Base-by-base conservation (phyloP, 2,329 filamentous ascomycete genomes). In the Penicillium sp. region DNA sequence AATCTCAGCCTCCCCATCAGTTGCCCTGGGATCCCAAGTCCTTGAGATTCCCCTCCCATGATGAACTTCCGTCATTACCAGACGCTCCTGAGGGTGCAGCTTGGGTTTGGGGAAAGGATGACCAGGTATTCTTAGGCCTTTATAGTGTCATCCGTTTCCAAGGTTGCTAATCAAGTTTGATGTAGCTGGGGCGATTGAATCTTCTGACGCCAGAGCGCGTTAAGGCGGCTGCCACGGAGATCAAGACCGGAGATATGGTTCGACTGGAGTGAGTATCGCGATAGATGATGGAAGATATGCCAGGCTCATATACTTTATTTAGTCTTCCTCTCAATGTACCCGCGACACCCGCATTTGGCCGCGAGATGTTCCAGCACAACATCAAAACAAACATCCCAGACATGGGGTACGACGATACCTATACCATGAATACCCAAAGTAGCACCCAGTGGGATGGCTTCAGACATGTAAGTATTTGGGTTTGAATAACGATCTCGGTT, bases 101-200 rank as follows among this genome's bases (percentile, higher is more conserved):
- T 16, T 86, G 83, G 83, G 79, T 84, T 23, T 86, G 83, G 83
- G 83, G 83, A 11, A 73, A 81, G 36, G 74, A 83, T 64, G 83
- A 84, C 60, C 71, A 77, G 59, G 77, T 83, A 59, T n/a, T 59
- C 23, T 26, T n/a, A 21, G 3, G 21, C 14, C 3, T 2, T 18
- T 14, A 10, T 42, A 39, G 19, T 24, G 36, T 21, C 11, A 3
- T 2, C 39, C 39, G 11, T n/a, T n/a, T n/a, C n/a, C n/a, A n/a
- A n/a, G n/a, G 24, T 37, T 48, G 36, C n/a, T 45, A 28, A 51
- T 14, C 23, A 2, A 29, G 21, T 4, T 48, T n/a, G 23, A 3
- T 34, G 13, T 44, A 68, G 64, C 56, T 73, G 45, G 64, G 69
- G 71, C 75, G 83, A 40, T 64, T 85, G 39, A 85, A 86, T 53